Conservation (phyloP, 2,329 filamentous ascomycete species). For the Lachnum nothofagi region DNA sequence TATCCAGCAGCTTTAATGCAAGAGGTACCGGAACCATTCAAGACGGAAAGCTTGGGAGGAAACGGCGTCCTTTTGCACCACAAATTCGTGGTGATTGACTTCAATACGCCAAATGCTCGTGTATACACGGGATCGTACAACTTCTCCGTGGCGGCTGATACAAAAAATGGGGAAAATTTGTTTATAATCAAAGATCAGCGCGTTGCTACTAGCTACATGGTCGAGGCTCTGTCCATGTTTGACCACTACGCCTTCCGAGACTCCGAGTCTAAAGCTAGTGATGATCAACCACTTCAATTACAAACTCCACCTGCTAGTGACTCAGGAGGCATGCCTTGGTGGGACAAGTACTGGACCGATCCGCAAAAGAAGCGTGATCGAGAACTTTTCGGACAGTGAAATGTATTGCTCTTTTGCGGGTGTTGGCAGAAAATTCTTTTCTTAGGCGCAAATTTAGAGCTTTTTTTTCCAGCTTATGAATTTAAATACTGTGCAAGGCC, state of each 20-base stretch:
- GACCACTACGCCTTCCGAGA: constrained; percentile 24
- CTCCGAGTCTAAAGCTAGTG: constrained; percentile 15
- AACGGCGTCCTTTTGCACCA: constrained; percentile 23
- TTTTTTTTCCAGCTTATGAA: too few relatives aligned
- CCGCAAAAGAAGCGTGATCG: constrained; percentile 20
- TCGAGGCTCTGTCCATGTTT: constrained; percentile 24
- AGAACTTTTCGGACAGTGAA: constrained; percentile 15
- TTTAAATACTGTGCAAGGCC: too few relatives aligned
- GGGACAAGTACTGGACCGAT: constrained; percentile 23
- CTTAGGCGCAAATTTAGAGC: too few relatives aligned
- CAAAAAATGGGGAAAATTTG: constrained; percentile 21
- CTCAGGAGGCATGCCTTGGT: constrained; percentile 19
- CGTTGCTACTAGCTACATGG: constrained; percentile 23
- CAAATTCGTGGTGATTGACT: constrained; percentile 25
- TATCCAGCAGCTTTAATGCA: constrained; percentile 11
- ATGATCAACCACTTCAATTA: constrained; percentile 13
- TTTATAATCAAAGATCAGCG: constrained; percentile 20
- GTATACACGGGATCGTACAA: constrained; percentile 25
- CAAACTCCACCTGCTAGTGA: constrained; percentile 13
- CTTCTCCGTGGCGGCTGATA: constrained; percentile 21
- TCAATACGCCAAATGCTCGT: constrained; percentile 22
- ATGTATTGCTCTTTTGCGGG: not conserved
- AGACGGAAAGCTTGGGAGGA: constrained; percentile 19
- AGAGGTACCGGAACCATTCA: constrained; percentile 9
- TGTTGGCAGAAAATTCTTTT: too few relatives aligned